Conservation (phyloP, 495 filamentous ascomycete species). For the Ramalina peruviana region DNA sequence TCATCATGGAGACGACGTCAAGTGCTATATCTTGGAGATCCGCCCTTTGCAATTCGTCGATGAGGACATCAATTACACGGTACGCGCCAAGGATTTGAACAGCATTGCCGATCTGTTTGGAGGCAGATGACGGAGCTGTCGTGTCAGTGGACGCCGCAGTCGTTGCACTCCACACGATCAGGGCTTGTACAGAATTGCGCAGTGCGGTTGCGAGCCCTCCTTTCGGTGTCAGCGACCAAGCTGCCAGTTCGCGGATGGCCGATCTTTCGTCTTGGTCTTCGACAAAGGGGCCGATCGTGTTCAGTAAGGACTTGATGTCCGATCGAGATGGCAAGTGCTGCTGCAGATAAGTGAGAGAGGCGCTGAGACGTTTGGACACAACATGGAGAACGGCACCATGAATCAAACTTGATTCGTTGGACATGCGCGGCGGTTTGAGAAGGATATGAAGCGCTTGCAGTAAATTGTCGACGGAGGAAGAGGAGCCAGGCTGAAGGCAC, state of each 20-base stretch:
- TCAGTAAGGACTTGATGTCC: slow-evolving; percentile 58
- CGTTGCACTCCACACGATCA: slow-evolving; percentile 60
- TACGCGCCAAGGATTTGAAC: slow-evolving; percentile 57
- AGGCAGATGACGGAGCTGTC: slow-evolving; percentile 63
- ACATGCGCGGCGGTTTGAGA: slow-evolving; percentile 60
- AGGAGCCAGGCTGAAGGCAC: slow-evolving; percentile 36
- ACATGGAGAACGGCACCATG: slow-evolving; percentile 74
- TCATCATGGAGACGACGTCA: slow-evolving; percentile 58
- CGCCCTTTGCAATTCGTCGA: slow-evolving; percentile 10
- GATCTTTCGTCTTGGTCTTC: slow-evolving; percentile 50
- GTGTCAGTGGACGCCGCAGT: slow-evolving; percentile 38
- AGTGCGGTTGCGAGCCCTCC: slow-evolving; percentile 51
- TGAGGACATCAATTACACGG: slow-evolving; percentile 32
- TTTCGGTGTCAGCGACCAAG: slow-evolving; percentile 49
- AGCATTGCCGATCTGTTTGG: slow-evolving; percentile 54
- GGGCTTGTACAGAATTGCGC: slow-evolving; percentile 48
- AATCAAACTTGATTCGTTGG: slow-evolving; percentile 66
- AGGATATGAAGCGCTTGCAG: slow-evolving; percentile 63
- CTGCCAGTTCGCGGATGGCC: slow-evolving; percentile 59
- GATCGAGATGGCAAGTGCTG: slow-evolving; percentile 50
- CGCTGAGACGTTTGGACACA: slow-evolving; percentile 61
- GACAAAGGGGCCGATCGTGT: slow-evolving; percentile 54
- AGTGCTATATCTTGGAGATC: slow-evolving; percentile 50
- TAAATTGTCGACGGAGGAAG: slow-evolving; percentile 38
- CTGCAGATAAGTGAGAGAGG: slow-evolving; percentile 59